Evolutionary conservation across 192 early-diverging fungal species (phyloP).

Genomic region (Linnemannia exigua): DNA sequence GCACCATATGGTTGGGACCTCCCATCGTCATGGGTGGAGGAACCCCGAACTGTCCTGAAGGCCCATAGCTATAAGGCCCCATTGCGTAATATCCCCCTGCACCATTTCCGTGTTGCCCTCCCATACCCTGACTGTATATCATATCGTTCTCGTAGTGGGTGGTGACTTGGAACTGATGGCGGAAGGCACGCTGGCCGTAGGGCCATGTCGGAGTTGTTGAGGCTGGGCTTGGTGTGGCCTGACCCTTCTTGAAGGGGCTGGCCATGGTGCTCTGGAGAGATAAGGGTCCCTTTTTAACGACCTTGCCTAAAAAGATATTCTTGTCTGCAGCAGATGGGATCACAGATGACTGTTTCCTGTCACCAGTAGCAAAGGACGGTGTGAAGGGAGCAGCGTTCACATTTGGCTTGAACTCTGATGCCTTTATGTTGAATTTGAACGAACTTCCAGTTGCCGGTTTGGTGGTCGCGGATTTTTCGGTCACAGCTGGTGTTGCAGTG

Average conservation of each 20-base stretch:
- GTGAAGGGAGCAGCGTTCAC: conserved; percentile 77
- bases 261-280: conserved; percentile 57
- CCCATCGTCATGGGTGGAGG: conserved; percentile 67
- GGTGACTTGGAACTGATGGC: conserved; percentile 64
- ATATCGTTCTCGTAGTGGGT: conserved; percentile 65
- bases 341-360: conserved; percentile 31
- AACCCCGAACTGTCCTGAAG: conserved; percentile 52
- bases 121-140: conserved; percentile 56
- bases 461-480: conserved; percentile 37
- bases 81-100: conserved; percentile 58
- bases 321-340: conserved; percentile 5
- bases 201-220: conserved; percentile 68
- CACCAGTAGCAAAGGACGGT: conserved; percentile 64
- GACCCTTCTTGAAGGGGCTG: conserved; percentile 62
- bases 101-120: conserved; percentile 57
- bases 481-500: neutral
- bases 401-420: conserved; percentile 84
- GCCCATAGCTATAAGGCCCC: conserved; percentile 47
- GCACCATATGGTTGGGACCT: conserved; percentile 55
- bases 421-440: conserved; percentile 83
- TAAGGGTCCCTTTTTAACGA: conserved; percentile 42
- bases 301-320: conserved; percentile 40
- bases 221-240: conserved; percentile 45
- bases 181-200: conserved; percentile 65
- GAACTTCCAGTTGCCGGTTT: conserved; percentile 23